Percentiles rank a stretch among this genome's conserved stretches.
These are phyloP conservation scores for Aspergillus asperescens DNA, from an alignment of 495 filamentous ascomycete genomes.

Conservation along the genomic window DNA sequence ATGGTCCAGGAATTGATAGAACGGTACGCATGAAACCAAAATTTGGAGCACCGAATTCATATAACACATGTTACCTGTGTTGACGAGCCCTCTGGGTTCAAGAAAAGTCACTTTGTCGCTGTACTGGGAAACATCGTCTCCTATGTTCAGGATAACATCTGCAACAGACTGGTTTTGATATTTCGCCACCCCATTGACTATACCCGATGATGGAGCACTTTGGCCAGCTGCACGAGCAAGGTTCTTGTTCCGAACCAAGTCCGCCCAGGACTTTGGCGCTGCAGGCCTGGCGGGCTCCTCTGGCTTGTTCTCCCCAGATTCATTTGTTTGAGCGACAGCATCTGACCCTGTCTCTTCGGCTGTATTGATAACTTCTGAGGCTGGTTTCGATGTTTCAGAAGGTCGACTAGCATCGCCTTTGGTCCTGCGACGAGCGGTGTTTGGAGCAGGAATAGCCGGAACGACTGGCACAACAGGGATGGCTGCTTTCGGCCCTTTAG, in stretches of 20 bases:
- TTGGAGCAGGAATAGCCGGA: slow-evolving; percentile 53
- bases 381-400: slow-evolving; percentile 35
- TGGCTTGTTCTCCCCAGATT: slow-evolving; percentile 21
- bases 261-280: slow-evolving; percentile 72
- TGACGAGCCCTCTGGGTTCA: slow-evolving; percentile 90
- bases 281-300: slow-evolving; percentile 33
- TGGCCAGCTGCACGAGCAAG: slow-evolving; percentile 25
- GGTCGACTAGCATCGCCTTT: slow-evolving; percentile 36
- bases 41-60: slow-evolving; percentile 99
- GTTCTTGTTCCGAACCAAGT: slow-evolving; percentile 57
- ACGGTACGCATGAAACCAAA: slow-evolving; percentile 85
- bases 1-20: slow-evolving; percentile 89
- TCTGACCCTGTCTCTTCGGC: slow-evolving; percentile 8
- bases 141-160: slow-evolving; percentile 65
- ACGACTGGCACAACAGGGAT: slow-evolving; percentile 63
- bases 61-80: slow-evolving; percentile 99
- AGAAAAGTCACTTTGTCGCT: slow-evolving; percentile 71
- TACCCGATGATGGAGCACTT: slow-evolving; percentile 21
- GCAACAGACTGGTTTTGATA: slow-evolving; percentile 60
- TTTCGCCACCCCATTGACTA: slow-evolving; percentile 42
- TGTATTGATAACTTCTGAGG: slow-evolving; percentile 18
- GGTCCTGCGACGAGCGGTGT: slow-evolving; percentile 38
- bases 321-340: slow-evolving; percentile 8
- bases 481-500: slow-evolving; percentile 42
- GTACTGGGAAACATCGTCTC: slow-evolving; percentile 51